phyloP scores from a whole-genome alignment of 768 basidiomycete genomes.

The Russula foetens region DNA sequence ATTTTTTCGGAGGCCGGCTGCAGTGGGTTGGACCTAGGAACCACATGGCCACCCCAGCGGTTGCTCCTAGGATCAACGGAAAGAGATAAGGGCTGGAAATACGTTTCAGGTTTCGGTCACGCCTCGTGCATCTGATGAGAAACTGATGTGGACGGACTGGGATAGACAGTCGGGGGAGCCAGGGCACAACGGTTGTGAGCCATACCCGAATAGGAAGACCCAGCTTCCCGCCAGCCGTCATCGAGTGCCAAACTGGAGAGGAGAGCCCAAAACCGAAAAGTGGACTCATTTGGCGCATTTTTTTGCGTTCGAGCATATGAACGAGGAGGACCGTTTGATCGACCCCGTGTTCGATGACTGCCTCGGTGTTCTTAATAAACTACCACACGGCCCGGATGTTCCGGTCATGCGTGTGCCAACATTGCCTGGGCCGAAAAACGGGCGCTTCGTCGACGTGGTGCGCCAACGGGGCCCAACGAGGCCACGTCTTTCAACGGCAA shows the following conservation, averaged over 20 bases:
- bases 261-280: not conserved
- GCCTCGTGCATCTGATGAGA: conserved; percentile 11
- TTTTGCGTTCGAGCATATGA: not conserved
- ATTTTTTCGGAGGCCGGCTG: not conserved
- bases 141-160: conserved; percentile 1
- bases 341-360: no score
- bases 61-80: not conserved
- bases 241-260: not conserved
- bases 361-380: not conserved
- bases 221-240: not conserved
- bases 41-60: not conserved
- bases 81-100: conserved; percentile 11
- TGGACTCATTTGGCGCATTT: not conserved
- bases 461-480: not conserved
- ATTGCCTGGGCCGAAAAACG: not conserved
- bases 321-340: not conserved
- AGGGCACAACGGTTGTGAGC: not conserved
- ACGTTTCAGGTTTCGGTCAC: conserved; percentile 2
- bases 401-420: not conserved
- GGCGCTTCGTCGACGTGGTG: not conserved
- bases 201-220: conserved; percentile 7
- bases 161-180: not conserved
- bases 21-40: not conserved
- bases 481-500: not conserved
- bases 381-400: not conserved